Percentiles rank a stretch among this genome's conserved stretches.
Conservation (phyloP, 331 rosid genomes). For the Prunus yedoensis region DNA sequence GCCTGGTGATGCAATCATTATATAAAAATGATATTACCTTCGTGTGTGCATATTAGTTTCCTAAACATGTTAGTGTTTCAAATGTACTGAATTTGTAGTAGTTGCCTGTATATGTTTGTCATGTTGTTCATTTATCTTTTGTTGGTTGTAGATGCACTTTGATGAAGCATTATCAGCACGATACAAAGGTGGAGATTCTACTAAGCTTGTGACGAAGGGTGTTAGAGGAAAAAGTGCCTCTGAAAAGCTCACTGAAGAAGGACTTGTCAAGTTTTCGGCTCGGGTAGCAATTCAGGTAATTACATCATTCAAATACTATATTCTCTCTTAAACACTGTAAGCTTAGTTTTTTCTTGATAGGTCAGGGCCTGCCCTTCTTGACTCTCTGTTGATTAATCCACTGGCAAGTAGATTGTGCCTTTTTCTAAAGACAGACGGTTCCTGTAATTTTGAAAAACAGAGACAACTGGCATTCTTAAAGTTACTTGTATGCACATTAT, state of each 20-base stretch:
- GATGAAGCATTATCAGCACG: constrained; percentile 95
- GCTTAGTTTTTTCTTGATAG: not conserved
- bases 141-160: constrained; percentile 75
- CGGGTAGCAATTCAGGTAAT: constrained; percentile 91
- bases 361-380: not conserved
- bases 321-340: not conserved
- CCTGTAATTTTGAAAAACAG: not conserved
- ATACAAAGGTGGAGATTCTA: constrained; percentile 73
- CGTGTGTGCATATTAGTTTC: not conserved
- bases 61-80: constrained; percentile 1
- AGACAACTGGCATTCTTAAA: not conserved
- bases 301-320: constrained; percentile 22
- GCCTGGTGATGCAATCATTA: not conserved
- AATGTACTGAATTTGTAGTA: constrained; percentile 16
- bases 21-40: not conserved
- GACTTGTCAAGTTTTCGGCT: constrained; percentile 87
- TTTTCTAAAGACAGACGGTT: not conserved
- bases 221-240: constrained; percentile 76
- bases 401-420: not conserved
- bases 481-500: not conserved
- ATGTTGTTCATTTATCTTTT: not conserved
- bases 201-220: constrained; percentile 79
- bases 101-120: constrained; percentile 9
- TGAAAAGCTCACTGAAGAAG: constrained; percentile 92
- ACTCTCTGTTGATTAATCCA: not conserved